These are phyloP conservation scores for Candida endomychidarum DNA, from an alignment of 805 yeast species.

Conservation along the genomic window DNA sequence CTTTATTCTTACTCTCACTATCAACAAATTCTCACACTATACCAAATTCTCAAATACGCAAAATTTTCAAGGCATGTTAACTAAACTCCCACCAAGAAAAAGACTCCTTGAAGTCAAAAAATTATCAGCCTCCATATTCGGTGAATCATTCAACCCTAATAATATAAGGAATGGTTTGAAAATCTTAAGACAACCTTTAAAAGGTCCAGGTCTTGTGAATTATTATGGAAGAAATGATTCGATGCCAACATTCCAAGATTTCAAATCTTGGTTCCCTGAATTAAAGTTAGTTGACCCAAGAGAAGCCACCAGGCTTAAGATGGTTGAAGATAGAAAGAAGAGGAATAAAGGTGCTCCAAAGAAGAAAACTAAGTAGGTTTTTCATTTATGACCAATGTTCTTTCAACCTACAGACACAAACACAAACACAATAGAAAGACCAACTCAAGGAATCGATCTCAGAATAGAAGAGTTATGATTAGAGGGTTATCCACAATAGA, in stretches of 20 bases:
- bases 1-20: no score
- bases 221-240: conserved; percentile 73
- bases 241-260: conserved; percentile 61
- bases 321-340: conserved; percentile 66
- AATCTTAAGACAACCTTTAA: conserved; percentile 62
- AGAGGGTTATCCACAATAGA: no score
- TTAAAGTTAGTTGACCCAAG: conserved; percentile 60
- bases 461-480: no score
- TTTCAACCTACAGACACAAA: no score
- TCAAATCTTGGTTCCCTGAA: conserved; percentile 53
- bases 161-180: conserved; percentile 70
- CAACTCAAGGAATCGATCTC: no score
- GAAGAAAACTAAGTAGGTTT: conserved; percentile 44
- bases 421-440: no score
- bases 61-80: conserved; percentile 19
- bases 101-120: conserved; percentile 59
- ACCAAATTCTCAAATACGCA: background rate
- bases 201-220: conserved; percentile 66
- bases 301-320: conserved; percentile 66
- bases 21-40: no score
- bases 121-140: conserved; percentile 64
- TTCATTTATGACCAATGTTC: no score
- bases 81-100: conserved; percentile 40
- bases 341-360: conserved; percentile 90
- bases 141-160: conserved; percentile 68